Base-by-base conservation (phyloP, 108 stramenopile species). In the Seminavis robusta region DNA sequence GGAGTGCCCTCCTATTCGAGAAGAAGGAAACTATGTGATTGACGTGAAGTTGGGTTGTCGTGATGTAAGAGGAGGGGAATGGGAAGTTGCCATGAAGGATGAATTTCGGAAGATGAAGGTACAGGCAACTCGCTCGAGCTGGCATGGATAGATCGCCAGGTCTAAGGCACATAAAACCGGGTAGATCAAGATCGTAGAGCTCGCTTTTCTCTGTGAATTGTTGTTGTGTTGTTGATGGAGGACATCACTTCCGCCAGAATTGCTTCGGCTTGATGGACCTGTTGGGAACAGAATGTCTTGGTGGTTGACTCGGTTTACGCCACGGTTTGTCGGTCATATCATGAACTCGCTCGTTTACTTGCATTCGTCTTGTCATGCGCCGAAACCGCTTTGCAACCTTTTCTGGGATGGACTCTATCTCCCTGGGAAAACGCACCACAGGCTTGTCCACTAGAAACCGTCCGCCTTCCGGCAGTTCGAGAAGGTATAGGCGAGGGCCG, bases 401-500 rank as follows among this genome's bases (percentile, higher is more conserved):
- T 47, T 63, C 65, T 9, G 80, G 80, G 4, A 81, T 56, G 0
- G 61, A 42, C 55, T 81, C 80, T 21, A 81, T 51, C 32, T 30
- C 7, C 10, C 58, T 52, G 16, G 81, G 81, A 3, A 77, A 61
- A 46, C 81, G 56, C 24, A 74, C 5, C 0, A 77, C 30, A 10
- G 81, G 81, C 33, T 65, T 50, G 49, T 92, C 86, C 20, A 82
- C 66, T n/a, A 81, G 37, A n/a, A 50, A 33, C 8, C 60, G 50
- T 15, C 46, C 62, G n/a, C 64, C 67, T 26, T 63, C 50, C n/a
- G 84, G 84, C 21, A 84, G 32, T 20, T 65, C 50, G 6, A 66
- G 73, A 33, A 83, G 46, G 41, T 79, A 83, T 39, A 88, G 48
- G 33, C 77, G 79, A 11, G 92, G 88, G 0, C 88, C 88, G 61